Evolutionary conservation across 208 protist species (phyloP), one percentile per base, ranked within the genome.

Genomic region (Acanthamoeba healyi): DNA sequence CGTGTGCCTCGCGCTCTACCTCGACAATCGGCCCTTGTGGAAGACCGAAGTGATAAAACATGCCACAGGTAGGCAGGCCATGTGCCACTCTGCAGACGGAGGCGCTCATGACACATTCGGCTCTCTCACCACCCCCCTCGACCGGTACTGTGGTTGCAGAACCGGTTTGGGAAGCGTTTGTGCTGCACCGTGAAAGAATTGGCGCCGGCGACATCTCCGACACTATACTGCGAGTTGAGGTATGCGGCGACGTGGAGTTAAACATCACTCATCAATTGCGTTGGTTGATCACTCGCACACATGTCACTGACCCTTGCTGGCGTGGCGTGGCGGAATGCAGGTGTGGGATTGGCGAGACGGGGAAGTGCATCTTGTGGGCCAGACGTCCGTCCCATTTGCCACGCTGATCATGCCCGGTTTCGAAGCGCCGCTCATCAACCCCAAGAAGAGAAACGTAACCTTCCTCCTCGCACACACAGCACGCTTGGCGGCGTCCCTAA

Each of bases 311-410:
- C 32, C 0, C 29, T 2, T 26, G 17, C 0, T 36, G 24, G 3
- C 61, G 24, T 70, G 61, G 24, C 32, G 17, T 44, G 67, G 24
- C 32, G 36, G 36, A 14, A 22, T 7, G 29, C 36, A 77, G 67
- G 67, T 77, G 29, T 77, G 67, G 67, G 67, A 77, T 38, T 77
- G 67, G 67, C 67, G 67, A 26, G 67, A 77, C 32, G 67, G 67
- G 22, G 67, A 44, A 14, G 67, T 77, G 15, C 67, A 77, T 40
- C 67, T 77, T 7, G 67, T 77, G 22, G 67, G 67, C 36, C 67
- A 77, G 67, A 22, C 67, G 34, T 77, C 67, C 12, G 67, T 77
- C 10, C 29, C 67, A 5, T 77, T 77, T 40, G 34, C 36, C 12
- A 29, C 36, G 15, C 67, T 77, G 15, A 77, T 77, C 29, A 77